phyloP scores from a whole-genome alignment of 169 alveolate genomes.

The Pseudocohnilembus persalinus region DNA sequence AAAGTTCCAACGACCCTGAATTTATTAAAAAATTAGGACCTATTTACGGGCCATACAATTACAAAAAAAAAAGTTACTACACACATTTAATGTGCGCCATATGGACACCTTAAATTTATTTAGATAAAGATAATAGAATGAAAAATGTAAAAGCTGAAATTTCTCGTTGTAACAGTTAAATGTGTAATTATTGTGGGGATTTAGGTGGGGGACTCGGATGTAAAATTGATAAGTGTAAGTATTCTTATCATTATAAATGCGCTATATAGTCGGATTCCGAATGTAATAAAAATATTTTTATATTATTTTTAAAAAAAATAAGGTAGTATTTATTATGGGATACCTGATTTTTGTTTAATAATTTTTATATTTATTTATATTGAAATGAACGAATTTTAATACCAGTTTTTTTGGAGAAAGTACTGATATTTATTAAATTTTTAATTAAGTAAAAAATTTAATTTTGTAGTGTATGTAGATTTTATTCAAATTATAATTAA shows the following conservation, averaged over 20 bases:
- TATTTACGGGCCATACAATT: conserved; percentile 39
- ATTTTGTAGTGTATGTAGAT: no score
- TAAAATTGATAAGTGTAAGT: conserved; percentile 14
- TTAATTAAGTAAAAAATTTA: no score
- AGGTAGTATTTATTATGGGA: neutral
- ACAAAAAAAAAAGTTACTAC: conserved; percentile 4
- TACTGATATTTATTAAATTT: no score
- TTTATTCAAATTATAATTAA: no score
- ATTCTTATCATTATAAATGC: conserved; percentile 36
- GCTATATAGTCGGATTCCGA: conserved; percentile 8
- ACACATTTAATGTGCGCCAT: conserved; percentile 45
- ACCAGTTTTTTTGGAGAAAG: no score
- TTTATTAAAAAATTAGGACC: conserved; percentile 34
- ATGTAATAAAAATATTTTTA: neutral
- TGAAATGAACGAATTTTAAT: no score
- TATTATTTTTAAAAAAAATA: neutral
- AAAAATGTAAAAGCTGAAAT: conserved; percentile 26
- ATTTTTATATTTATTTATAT: no score
- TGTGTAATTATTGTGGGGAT: conserved; percentile 21
- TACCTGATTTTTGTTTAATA: no score
- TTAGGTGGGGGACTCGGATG: conserved; percentile 50
- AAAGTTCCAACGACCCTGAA: conserved; percentile 25
- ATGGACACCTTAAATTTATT: conserved; percentile 42
- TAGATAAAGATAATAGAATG: conserved; percentile 33
- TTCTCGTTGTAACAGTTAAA: conserved; percentile 22